These are phyloP conservation scores for Macrocystidia cucumis DNA, from an alignment of 1,284 basidiomycete genomes.

Conservation along the genomic window DNA sequence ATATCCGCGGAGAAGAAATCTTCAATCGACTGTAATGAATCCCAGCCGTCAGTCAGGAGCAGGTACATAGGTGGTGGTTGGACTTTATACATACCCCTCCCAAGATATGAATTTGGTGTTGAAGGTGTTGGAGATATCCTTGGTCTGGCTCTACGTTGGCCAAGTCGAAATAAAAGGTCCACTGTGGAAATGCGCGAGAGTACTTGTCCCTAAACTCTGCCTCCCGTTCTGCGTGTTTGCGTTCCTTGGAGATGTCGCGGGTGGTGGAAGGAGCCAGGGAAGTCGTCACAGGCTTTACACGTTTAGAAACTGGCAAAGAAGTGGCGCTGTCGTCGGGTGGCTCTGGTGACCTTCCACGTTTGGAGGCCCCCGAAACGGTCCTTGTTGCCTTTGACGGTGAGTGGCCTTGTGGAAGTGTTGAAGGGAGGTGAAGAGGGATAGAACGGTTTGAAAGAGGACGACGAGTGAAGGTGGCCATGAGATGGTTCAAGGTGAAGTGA, in stretches of 20 bases:
- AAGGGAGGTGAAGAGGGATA: constrained; percentile 13
- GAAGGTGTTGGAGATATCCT: constrained; percentile 38
- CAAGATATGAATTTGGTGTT: constrained; percentile 52
- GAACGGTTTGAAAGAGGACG: constrained; percentile 27
- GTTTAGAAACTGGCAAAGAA: constrained; percentile 28
- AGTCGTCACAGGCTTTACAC: constrained; percentile 15
- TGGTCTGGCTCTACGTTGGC: constrained; percentile 47
- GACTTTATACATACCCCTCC: constrained; percentile 66
- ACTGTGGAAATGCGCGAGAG: constrained; percentile 74
- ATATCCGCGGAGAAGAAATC: constrained; percentile 83
- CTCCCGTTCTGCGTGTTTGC: constrained; percentile 42
- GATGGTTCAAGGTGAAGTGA: constrained; percentile 4
- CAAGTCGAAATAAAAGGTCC: constrained; percentile 82
- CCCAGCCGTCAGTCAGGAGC: too few species aligned
- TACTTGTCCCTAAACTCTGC: constrained; percentile 82
- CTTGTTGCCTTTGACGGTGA: constrained; percentile 23
- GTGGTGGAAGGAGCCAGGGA: constrained; percentile 8
- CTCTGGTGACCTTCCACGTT: constrained; percentile 64
- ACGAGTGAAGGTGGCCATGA: constrained; percentile 35
- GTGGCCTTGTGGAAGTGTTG: too few species aligned
- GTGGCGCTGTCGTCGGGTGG: constrained; percentile 25
- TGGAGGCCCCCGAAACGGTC: constrained; percentile 27
- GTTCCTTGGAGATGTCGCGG: constrained; percentile 17
- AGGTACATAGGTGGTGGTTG: too few species aligned
- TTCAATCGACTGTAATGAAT: constrained; percentile 58